These are phyloP conservation scores for Petrea volubilis DNA, from an alignment of 257 asterid species.

Conservation along the genomic window DNA sequence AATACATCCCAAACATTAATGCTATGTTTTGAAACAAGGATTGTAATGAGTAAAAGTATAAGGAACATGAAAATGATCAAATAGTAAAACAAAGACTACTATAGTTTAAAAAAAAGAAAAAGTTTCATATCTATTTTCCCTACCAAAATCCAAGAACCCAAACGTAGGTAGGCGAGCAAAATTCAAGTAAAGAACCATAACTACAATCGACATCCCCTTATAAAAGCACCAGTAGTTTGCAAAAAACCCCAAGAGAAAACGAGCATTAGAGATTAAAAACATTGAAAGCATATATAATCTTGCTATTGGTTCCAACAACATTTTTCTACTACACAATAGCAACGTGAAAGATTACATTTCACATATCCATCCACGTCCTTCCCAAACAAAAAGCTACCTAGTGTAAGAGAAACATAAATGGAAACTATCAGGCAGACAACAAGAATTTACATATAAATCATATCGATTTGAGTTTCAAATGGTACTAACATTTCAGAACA, in stretches of 20 bases:
- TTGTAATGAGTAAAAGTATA: no score
- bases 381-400: not conserved
- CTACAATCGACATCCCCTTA: no score
- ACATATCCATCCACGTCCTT: not conserved
- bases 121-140: no score
- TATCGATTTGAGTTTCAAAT: not conserved
- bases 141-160: no score
- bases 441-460: not conserved
- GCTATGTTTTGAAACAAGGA: no score
- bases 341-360: not conserved
- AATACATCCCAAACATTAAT: no score
- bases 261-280: not conserved
- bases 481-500: not conserved
- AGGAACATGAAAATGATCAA: no score
- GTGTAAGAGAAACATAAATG: not conserved
- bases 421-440: not conserved
- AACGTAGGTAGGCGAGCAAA: no score
- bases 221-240: no score
- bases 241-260: not conserved
- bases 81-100: no score
- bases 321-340: not conserved
- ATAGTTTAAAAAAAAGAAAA: no score
- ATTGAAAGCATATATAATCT: not conserved
- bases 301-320: not conserved
- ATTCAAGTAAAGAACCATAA: no score